These are phyloP conservation scores for Albugo candida DNA, from an alignment of 352 stramenopile species.

Conservation along the genomic window DNA sequence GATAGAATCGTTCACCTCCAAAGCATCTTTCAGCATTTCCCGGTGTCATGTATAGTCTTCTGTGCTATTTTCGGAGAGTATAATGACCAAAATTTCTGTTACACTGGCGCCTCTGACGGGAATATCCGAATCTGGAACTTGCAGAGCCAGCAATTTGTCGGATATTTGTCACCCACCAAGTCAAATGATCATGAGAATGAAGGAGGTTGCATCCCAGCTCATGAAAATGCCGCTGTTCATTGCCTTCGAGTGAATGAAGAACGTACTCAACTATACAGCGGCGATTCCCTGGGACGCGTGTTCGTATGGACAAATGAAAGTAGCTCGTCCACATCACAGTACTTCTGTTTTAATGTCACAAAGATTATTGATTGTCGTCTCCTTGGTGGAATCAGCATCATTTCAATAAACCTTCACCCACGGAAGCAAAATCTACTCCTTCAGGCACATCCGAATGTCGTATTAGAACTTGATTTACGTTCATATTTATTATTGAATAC, in stretches of 20 bases:
- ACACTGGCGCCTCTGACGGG: slow-evolving; percentile 35
- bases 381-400: too few species aligned
- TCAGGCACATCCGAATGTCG: slow-evolving; percentile 28
- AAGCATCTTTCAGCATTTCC: slow-evolving; percentile 31
- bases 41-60: slow-evolving; percentile 36
- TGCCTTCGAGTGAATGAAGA: too few species aligned
- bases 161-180: background rate
- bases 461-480: slow-evolving; percentile 55
- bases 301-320: too few species aligned
- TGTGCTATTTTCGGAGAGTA: slow-evolving; percentile 27
- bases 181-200: too few species aligned
- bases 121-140: slow-evolving; percentile 22
- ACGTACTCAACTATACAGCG: background rate
- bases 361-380: too few species aligned
- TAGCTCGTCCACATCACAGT: too few species aligned
- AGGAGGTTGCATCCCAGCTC: background rate
- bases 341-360: too few species aligned
- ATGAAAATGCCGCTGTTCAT: too few species aligned
- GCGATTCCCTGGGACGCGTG: slow-evolving; percentile 1
- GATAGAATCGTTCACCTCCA: background rate
- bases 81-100: slow-evolving; percentile 9
- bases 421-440: slow-evolving; percentile 45
- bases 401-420: slow-evolving; percentile 34
- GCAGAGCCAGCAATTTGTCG: background rate
- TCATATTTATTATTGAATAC: slow-evolving; percentile 61